These are phyloP conservation scores for Lactifluus subvellereus DNA, from an alignment of 768 basidiomycete genomes.

Conservation along the genomic window DNA sequence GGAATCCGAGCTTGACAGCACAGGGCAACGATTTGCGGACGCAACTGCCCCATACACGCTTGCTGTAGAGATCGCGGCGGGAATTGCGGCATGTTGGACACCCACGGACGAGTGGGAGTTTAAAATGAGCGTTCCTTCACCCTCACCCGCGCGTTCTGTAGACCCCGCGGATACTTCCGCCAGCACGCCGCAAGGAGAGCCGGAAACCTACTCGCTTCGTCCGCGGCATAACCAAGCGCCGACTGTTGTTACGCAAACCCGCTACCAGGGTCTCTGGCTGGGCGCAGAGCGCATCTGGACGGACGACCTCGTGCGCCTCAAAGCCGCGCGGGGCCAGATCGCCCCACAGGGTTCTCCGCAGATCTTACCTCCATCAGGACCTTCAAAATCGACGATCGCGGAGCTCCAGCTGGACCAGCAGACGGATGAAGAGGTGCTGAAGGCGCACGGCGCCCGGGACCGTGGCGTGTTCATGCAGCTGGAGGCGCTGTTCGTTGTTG, in stretches of 20 bases:
- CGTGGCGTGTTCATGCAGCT: conserved; percentile 70
- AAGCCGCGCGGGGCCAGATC: conserved; percentile 57
- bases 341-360: conserved; percentile 58
- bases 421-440: conserved; percentile 8
- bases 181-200: background rate
- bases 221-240: background rate
- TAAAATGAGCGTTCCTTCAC: conserved; percentile 39
- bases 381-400: conserved; percentile 30
- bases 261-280: conserved; percentile 85
- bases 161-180: background rate
- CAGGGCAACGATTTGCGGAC: conserved; percentile 38
- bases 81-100: conserved; percentile 59
- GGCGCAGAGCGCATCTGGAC: conserved; percentile 85
- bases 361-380: conserved; percentile 59
- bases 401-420: conserved; percentile 18
- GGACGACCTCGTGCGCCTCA: conserved; percentile 78
- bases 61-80: conserved; percentile 65
- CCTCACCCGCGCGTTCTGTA: background rate
- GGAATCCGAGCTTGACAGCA: conserved; percentile 6
- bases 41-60: conserved; percentile 61
- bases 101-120: conserved; percentile 71
- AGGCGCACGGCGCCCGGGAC: conserved; percentile 44
- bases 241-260: conserved; percentile 39
- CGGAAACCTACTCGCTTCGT: conserved; percentile 1
- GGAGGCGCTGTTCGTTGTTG: conserved; percentile 58